Conservation (phyloP, 495 filamentous ascomycete genomes). For the Aspergillus olivimuriae region DNA sequence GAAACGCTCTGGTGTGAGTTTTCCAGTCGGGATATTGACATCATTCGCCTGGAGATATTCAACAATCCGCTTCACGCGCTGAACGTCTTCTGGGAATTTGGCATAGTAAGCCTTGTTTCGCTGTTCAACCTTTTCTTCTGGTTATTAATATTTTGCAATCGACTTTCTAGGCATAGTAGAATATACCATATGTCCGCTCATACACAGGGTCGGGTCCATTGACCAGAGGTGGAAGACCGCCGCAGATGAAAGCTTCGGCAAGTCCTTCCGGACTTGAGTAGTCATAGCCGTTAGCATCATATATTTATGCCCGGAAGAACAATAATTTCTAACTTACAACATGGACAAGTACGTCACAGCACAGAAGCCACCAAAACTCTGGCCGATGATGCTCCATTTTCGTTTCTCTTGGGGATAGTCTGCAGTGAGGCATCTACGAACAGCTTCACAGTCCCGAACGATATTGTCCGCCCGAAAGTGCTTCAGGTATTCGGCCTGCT, state of each 20-base stretch:
- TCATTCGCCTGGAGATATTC: slow-evolving; percentile 53
- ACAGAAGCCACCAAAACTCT: slow-evolving; percentile 91
- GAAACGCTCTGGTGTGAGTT: slow-evolving; percentile 62
- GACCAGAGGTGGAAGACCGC: slow-evolving; percentile 73
- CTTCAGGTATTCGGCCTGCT: slow-evolving; percentile 77
- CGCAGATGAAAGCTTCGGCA: slow-evolving; percentile 73
- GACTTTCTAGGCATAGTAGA: neutral
- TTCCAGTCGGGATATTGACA: slow-evolving; percentile 56
- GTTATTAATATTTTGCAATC: slow-evolving; percentile 7
- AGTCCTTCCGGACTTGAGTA: slow-evolving; percentile 60
- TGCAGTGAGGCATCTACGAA: slow-evolving; percentile 64
- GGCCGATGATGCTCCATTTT: slow-evolving; percentile 81
- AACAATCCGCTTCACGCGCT: slow-evolving; percentile 59
- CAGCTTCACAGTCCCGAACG: slow-evolving; percentile 82
- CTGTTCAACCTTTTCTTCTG: slow-evolving; percentile 49
- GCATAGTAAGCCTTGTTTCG: slow-evolving; percentile 72
- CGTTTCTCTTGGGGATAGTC: slow-evolving; percentile 63
- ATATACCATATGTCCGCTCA: slow-evolving; percentile 52
- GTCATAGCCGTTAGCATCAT: slow-evolving; percentile 5
- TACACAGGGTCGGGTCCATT: slow-evolving; percentile 72
- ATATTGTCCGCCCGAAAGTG: slow-evolving; percentile 84
- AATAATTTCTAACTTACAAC: slow-evolving; percentile 49
- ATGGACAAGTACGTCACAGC: slow-evolving; percentile 73
- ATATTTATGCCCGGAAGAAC: no score
- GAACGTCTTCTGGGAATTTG: slow-evolving; percentile 82